A percentile compares a stretch with the other conserved stretches of the same genome.
Evolutionary conservation across 2,329 filamentous ascomycete species (phyloP).

Genomic region (Akanthomyces lecanii): DNA sequence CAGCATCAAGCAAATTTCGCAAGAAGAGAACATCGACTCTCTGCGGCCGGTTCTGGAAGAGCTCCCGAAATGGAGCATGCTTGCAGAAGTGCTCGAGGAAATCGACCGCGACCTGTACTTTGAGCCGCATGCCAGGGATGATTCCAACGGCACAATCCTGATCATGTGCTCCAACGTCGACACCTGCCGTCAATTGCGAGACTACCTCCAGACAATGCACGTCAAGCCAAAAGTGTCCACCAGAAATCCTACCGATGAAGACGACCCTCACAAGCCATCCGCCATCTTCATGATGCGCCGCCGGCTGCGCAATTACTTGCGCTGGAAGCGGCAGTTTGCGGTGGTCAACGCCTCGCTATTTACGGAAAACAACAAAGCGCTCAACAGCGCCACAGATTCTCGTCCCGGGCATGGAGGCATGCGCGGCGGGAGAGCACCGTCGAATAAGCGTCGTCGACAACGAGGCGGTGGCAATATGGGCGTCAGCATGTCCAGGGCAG

Average conservation of each 20-base stretch:
- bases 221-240: conserved; percentile 53
- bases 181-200: conserved; percentile 81
- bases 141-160: conserved; percentile 85
- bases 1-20: conserved; percentile 50
- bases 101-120: conserved; percentile 89
- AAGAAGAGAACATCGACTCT: conserved; percentile 50
- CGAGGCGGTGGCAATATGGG: conserved; percentile 69
- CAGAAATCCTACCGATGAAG: conserved; percentile 37
- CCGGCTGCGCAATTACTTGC: conserved; percentile 78
- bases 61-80: conserved; percentile 85
- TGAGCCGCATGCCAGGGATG: conserved; percentile 69
- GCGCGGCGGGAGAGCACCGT: conserved; percentile 59
- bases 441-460: conserved; percentile 81
- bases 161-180: conserved; percentile 92
- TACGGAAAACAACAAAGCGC: conserved; percentile 71
- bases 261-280: conserved; percentile 58
- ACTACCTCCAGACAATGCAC: conserved; percentile 90
- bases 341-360: conserved; percentile 78
- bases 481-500: conserved; percentile 56
- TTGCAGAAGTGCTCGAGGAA: conserved; percentile 88
- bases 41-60: conserved; percentile 84
- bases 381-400: conserved; percentile 62
- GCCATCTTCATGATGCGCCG: conserved; percentile 86
- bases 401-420: conserved; percentile 41
- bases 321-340: conserved; percentile 86